Conservation (phyloP, 805 yeast genomes). For the Scheffersomyces lignosus region DNA sequence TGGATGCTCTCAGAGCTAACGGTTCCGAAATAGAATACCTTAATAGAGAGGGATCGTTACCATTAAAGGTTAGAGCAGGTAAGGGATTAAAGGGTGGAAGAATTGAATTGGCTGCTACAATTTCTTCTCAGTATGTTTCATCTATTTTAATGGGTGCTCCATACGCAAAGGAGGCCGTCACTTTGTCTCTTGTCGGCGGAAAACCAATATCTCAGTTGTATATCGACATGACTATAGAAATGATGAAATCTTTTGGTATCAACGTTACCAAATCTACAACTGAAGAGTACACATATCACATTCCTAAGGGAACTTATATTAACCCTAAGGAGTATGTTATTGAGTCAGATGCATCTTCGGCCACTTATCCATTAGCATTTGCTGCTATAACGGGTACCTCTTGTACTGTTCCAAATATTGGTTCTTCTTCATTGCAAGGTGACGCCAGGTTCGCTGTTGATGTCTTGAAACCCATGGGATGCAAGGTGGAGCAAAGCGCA, state of each 20-base stretch:
- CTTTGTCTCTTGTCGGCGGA: slow-evolving; percentile 88
- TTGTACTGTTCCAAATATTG: slow-evolving; percentile 92
- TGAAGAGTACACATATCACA: slow-evolving; percentile 82
- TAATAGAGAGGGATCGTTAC: slow-evolving; percentile 80
- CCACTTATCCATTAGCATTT: slow-evolving; percentile 95
- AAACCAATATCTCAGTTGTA: slow-evolving; percentile 95
- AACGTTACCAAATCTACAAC: slow-evolving; percentile 65
- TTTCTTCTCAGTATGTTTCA: slow-evolving; percentile 96
- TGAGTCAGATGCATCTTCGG: slow-evolving; percentile 97
- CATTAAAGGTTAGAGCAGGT: slow-evolving; percentile 70
- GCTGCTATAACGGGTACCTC: slow-evolving; percentile 95
- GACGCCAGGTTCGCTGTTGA: slow-evolving; percentile 96
- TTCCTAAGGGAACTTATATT: slow-evolving; percentile 77
- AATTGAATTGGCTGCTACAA: slow-evolving; percentile 92
- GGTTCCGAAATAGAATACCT: slow-evolving; percentile 75
- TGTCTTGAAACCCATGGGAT: slow-evolving; percentile 94
- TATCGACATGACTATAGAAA: slow-evolving; percentile 94
- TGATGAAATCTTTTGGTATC: slow-evolving; percentile 92
- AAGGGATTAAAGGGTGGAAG: slow-evolving; percentile 82
- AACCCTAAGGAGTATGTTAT: slow-evolving; percentile 86
- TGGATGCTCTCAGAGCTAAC: slow-evolving; percentile 81
- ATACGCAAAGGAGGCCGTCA: slow-evolving; percentile 85
- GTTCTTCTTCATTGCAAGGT: slow-evolving; percentile 89
- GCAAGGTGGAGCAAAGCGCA: slow-evolving; percentile 77
- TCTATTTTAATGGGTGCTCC: slow-evolving; percentile 98